Conservation (phyloP, 208 protist genomes). For the Leishmania turanica region DNA sequence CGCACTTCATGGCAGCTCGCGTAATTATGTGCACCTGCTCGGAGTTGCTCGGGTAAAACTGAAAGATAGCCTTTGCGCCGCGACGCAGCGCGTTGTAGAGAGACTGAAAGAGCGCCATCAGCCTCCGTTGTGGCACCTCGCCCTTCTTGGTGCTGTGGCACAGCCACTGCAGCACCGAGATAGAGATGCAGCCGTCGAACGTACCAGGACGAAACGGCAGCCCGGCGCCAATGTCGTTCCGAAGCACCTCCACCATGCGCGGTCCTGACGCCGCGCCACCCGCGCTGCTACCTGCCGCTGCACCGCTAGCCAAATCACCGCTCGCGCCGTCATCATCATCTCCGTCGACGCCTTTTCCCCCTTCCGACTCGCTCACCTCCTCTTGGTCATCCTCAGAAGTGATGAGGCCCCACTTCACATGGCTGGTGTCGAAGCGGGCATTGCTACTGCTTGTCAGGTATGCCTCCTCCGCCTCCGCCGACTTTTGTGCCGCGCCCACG, state of each 20-base stretch:
- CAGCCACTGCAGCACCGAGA: constrained; percentile 99
- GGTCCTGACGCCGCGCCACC: constrained; percentile 29
- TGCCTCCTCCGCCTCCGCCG: constrained; percentile 22
- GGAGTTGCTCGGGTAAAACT: constrained; percentile 97
- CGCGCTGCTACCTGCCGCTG: not conserved
- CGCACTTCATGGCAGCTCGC: constrained; percentile 95
- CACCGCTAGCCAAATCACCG: not conserved
- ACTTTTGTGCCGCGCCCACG: constrained; percentile 20
- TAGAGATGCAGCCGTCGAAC: constrained; percentile 98
- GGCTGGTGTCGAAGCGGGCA: constrained; percentile 46
- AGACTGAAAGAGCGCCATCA: constrained; percentile 96
- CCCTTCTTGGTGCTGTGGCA: constrained; percentile 96
- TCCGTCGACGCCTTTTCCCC: constrained; percentile 17
- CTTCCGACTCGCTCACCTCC: constrained; percentile 25
- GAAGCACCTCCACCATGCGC: constrained; percentile 86
- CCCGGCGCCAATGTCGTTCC: constrained; percentile 96
- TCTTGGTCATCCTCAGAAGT: constrained; percentile 46
- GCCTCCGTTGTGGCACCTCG: constrained; percentile 94
- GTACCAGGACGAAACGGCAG: constrained; percentile 95
- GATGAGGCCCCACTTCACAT: constrained; percentile 82
- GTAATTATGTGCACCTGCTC: constrained; percentile 98
- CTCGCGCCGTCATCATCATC: constrained; percentile 12
- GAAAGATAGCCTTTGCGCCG: constrained; percentile 95
- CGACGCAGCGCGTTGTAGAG: constrained; percentile 96
- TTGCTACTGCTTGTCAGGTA: constrained; percentile 29